Evolutionary conservation across 176 grass and related monocot species (phyloP), one percentile per base, ranked within the genome.

Genomic region (Bolboschoenus planiculmis): DNA sequence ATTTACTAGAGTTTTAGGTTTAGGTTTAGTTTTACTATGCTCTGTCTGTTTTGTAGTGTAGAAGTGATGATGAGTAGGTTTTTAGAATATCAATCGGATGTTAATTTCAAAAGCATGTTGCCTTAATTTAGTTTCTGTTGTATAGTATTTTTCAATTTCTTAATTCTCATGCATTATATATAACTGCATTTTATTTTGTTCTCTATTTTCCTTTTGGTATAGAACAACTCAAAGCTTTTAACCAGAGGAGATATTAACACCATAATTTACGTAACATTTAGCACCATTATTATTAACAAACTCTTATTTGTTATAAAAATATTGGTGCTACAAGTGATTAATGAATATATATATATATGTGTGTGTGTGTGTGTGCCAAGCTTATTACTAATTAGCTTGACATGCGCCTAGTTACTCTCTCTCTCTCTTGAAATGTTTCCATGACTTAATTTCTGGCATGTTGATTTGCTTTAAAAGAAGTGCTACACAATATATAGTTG

Each of bases 21-120:
- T 53, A 50, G 3, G n/a, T n/a, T n/a, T 83, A 68, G 35, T 83
- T 37, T 84, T 74, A 20, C 8, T 42, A 2, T 53, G 50, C 35
- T n/a, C 16, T 56, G 33, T 83, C 4, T 59, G 24, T 70, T 84
- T 84, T 84, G 27, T 73, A 74, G 70, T 84, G 43, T 77, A 77
- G 2, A 77, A 77, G 46, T 75, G 4, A 48, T n/a, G n/a, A n/a
- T 14, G 10, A 77, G 72, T 77, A 77, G 72, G 14, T 77, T 77
- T 13, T 77, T 53, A 77, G 72, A 77, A n/a, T n/a, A n/a, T 53
- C 72, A 77, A 77, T 51, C 14, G 26, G 72, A 77, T 77, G 72
- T 51, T n/a, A n/a, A n/a, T n/a, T 77, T 77, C 13, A 53, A 18
- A 46, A 48, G 26, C 15, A 77, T 51, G 46, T 31, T 50, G 26